These are phyloP conservation scores for Ophiostoma populinum DNA, from an alignment of 2,329 filamentous ascomycete species.

Conservation along the genomic window DNA sequence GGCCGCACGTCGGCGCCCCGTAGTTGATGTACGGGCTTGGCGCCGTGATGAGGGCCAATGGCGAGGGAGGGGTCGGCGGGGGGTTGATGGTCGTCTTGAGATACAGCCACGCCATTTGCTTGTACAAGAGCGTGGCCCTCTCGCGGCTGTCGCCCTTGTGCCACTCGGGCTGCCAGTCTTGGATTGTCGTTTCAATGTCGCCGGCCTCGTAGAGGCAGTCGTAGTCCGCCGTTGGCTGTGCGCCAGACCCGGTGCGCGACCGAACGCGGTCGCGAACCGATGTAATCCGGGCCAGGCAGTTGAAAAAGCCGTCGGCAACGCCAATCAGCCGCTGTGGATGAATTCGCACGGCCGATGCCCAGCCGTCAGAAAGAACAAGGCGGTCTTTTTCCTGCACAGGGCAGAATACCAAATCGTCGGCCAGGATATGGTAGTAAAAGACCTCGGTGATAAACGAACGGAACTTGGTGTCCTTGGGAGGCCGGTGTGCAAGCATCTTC, in stretches of 20 bases:
- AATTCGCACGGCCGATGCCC: slow-evolving; percentile 24
- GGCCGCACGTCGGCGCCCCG: no score
- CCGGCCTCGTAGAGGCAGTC: slow-evolving; percentile 54
- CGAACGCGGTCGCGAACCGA: slow-evolving; percentile 60
- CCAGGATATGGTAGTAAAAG: slow-evolving; percentile 65
- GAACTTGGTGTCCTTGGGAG: slow-evolving; percentile 49
- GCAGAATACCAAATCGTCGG: slow-evolving; percentile 42
- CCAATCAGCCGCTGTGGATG: slow-evolving; percentile 49
- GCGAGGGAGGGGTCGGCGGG: slow-evolving; percentile 18
- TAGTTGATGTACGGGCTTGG: no score
- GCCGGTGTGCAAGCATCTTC: slow-evolving; percentile 45
- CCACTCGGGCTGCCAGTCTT: slow-evolving; percentile 54
- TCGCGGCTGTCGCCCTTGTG: slow-evolving; percentile 38
- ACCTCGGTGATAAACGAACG: slow-evolving; percentile 51
- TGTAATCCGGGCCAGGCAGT: slow-evolving; percentile 63
- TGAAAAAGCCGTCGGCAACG: slow-evolving; percentile 67
- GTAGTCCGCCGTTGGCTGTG: slow-evolving; percentile 57
- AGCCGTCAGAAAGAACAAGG: slow-evolving; percentile 26
- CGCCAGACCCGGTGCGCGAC: slow-evolving; percentile 39
- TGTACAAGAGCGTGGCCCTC: slow-evolving; percentile 39
- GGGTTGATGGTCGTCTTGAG: slow-evolving; percentile 44
- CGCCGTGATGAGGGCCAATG: no score
- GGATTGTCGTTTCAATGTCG: slow-evolving; percentile 57
- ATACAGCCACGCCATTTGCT: slow-evolving; percentile 50
- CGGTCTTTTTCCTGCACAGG: slow-evolving; percentile 20